A percentile compares a stretch with the other conserved stretches of the same genome.
Evolutionary conservation across 441 rosid species (phyloP).

Genomic region (Adansonia rubrostipa): DNA sequence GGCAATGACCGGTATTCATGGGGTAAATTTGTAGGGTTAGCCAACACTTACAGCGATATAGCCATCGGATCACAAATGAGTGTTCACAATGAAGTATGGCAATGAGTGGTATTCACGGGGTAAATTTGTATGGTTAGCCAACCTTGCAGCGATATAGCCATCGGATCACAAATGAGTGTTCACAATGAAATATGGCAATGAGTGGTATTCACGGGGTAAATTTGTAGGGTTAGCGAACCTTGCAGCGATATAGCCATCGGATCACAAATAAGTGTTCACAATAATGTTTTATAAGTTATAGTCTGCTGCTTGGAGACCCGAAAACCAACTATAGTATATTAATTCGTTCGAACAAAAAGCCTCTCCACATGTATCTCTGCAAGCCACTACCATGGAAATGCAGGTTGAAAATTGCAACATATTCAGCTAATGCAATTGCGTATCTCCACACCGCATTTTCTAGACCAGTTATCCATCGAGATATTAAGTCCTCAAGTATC

Average conservation of each 20-base stretch:
- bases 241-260: slow-evolving; percentile 27
- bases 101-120: no score
- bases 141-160: no score
- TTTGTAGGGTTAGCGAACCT: not conserved
- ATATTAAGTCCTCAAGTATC: not conserved
- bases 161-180: no score
- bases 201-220: not conserved
- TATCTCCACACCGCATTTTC: slow-evolving; percentile 28
- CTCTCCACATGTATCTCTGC: not conserved
- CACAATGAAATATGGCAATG: no score
- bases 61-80: no score
- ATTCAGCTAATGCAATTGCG: slow-evolving; percentile 31
- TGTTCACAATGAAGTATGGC: no score
- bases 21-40: no score
- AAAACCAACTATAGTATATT: slow-evolving; percentile 24
- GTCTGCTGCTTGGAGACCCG: slow-evolving; percentile 35
- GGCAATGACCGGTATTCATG: not conserved
- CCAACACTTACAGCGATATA: no score
- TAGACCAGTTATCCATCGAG: slow-evolving; percentile 15
- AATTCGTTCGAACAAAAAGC: not conserved
- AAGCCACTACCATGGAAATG: not conserved
- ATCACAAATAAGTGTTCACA: slow-evolving; percentile 29
- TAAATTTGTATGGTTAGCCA: no score
- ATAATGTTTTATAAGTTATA: slow-evolving; percentile 29
- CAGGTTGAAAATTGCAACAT: slow-evolving; percentile 30